Percentiles rank a stretch among this genome's conserved stretches.
These are phyloP conservation scores for Mycena floridula DNA, from an alignment of 768 basidiomycete species.

Conservation along the genomic window DNA sequence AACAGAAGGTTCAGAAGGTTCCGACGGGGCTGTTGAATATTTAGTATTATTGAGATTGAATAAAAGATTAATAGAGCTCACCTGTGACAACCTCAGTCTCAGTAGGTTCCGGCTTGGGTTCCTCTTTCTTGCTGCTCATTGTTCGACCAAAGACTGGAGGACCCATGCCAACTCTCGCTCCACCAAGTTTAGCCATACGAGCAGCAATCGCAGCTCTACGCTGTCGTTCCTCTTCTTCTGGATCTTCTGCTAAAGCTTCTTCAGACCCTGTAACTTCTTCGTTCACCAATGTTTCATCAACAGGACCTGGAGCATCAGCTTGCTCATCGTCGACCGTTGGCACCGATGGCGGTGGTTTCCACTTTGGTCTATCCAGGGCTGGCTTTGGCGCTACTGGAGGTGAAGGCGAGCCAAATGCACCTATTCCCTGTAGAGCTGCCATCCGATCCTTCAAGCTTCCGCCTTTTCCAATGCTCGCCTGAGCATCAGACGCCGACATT, in stretches of 20 bases:
- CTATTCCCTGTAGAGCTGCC: constrained; percentile 85
- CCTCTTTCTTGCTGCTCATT: constrained; percentile 28
- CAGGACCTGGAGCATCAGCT: constrained; percentile 13
- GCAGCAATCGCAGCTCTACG: constrained; percentile 85
- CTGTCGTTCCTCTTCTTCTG: constrained; percentile 70
- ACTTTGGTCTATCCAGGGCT: constrained; percentile 67
- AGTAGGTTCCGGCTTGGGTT: background rate
- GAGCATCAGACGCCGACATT: constrained; percentile 85
- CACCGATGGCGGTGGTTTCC: constrained; percentile 72
- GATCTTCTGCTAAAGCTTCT: constrained; percentile 29
- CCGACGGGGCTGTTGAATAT: background rate
- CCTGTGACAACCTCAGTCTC: no score
- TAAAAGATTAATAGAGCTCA: background rate
- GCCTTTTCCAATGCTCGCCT: constrained; percentile 75
- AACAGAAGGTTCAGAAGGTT: constrained; percentile 26
- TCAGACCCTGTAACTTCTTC: constrained; percentile 11
- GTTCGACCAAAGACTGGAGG: constrained; percentile 68
- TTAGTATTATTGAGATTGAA: background rate
- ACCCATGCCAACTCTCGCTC: constrained; percentile 75
- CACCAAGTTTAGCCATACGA: constrained; percentile 89
- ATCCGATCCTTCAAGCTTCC: constrained; percentile 89
- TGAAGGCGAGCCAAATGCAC: constrained; percentile 68
- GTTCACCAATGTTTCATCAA: constrained; percentile 12
- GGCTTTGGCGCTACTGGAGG: constrained; percentile 49
- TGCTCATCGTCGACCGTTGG: constrained; percentile 33